A percentile compares a stretch with the other conserved stretches of the same genome.
These are phyloP conservation scores for Xylogone sp. DNA, from an alignment of 2,329 filamentous ascomycete genomes.

Conservation along the genomic window DNA sequence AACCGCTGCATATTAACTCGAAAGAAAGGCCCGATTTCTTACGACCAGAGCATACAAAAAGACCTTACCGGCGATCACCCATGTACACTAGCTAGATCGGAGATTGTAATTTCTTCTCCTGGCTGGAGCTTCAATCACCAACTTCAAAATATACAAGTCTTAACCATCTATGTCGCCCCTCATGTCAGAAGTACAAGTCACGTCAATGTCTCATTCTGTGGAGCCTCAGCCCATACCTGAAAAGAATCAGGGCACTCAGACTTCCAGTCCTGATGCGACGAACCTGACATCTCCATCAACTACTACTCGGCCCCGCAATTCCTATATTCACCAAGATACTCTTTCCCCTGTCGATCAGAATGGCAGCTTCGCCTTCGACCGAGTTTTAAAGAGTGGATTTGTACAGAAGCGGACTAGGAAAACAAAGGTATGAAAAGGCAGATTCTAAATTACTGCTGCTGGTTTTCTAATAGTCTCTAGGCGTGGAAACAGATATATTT, in stretches of 20 bases:
- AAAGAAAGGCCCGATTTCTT: not conserved
- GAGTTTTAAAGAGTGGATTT: conserved; percentile 84
- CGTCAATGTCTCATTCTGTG: conserved; percentile 10
- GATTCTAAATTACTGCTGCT: conserved; percentile 3
- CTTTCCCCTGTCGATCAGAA: conserved; percentile 90
- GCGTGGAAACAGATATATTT: conserved; percentile 89
- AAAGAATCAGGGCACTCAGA: conserved; percentile 14
- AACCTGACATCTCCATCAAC: conserved; percentile 17
- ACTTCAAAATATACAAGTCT: not conserved
- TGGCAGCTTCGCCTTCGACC: conserved; percentile 93
- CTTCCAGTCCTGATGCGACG: conserved; percentile 15
- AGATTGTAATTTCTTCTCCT: not conserved
- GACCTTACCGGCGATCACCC: not conserved
- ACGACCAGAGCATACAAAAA: not conserved
- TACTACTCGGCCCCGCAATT: conserved; percentile 22
- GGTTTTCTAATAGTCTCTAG: conserved; percentile 36
- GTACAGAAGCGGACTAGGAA: conserved; percentile 87
- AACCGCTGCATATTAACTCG: not conserved
- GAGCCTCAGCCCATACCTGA: conserved; percentile 22
- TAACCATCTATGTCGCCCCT: not conserved
- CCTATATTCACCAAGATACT: conserved; percentile 54
- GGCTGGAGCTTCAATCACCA: not conserved
- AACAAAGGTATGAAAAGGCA: conserved; percentile 65
- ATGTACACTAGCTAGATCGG: not conserved
- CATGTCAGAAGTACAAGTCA: conserved; percentile 20